phyloP scores from a whole-genome alignment of 495 filamentous ascomycete genomes.

The Penicillium dipodomyicola region DNA sequence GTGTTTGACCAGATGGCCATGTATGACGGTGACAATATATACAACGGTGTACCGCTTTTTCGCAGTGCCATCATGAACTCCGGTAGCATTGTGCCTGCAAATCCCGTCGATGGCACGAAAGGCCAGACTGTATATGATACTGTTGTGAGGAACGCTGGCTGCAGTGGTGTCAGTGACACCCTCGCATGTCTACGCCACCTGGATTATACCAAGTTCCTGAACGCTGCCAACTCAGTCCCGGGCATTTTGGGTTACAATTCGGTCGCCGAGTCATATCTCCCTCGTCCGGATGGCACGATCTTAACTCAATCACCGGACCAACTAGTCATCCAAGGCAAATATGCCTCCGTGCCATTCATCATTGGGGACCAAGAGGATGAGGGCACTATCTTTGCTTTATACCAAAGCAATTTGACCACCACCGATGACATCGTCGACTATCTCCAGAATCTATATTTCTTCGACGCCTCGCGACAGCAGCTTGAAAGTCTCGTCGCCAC shows the following conservation, averaged over 20 bases:
- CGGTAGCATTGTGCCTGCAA: conserved; percentile 61
- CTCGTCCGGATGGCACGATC: conserved; percentile 59
- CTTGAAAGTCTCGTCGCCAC: conserved; percentile 53
- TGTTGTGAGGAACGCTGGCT: conserved; percentile 60
- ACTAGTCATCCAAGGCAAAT: conserved; percentile 48
- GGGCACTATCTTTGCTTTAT: conserved; percentile 61
- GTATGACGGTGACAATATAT: conserved; percentile 65
- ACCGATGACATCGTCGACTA: conserved; percentile 58
- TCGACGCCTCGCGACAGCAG: conserved; percentile 40
- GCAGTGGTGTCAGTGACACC: conserved; percentile 52
- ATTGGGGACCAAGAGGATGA: conserved; percentile 61
- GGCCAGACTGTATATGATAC: conserved; percentile 61
- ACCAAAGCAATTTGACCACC: conserved; percentile 62
- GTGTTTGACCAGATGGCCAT: conserved; percentile 68
- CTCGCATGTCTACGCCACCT: conserved; percentile 60
- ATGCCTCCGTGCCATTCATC: conserved; percentile 58
- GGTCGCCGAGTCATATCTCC: conserved; percentile 61
- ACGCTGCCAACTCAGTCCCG: conserved; percentile 65
- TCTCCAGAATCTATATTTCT: conserved; percentile 55
- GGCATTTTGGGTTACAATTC: conserved; percentile 61
- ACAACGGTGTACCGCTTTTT: conserved; percentile 69
- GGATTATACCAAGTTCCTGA: conserved; percentile 59
- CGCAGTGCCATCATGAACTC: conserved; percentile 71
- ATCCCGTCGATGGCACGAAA: conserved; percentile 61
- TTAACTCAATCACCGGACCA: conserved; percentile 57